Evolutionary conservation across 352 stramenopile species (phyloP), one percentile per base, ranked within the genome.

Genomic region (Phytophthora capsici): DNA sequence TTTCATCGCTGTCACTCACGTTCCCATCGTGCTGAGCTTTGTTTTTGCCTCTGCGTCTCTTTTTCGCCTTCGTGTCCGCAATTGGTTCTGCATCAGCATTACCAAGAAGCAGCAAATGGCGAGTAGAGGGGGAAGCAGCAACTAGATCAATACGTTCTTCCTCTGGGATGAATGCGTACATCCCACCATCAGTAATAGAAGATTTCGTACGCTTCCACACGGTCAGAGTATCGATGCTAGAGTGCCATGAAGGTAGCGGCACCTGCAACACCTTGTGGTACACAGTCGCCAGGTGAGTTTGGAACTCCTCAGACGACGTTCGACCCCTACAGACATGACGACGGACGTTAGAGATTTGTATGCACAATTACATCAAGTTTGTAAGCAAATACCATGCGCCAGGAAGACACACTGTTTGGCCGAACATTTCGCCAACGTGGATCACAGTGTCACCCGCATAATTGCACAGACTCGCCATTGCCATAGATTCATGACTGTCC

Each of bases 211-310:
- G 89, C 77, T 98, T 98, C 95, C 95, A 98, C 49, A 98, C 93
- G 26, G 84, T 97, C 26, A 98, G 73, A 9, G 91, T 91, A 64
- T 98, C 93, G 36, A 94, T 86, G 26, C 94, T 96, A 50, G 97
- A 97, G 61, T 98, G 82, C 95, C 95, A 98, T 38, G 90, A 97
- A 44, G 84, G 83, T 41, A 98, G 74, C 60, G 82, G 83, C 38
- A 97, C 85, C 61, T 97, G 93, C 20, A 98, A 63, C 16, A 98
- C 80, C 50, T 97, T 98, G 76, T 98, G 95, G 71, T 96, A 98
- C 46, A 98, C 87, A 13, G 86, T 84, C 16, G 89, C 89, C 22
- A 98, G 72, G 56, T 92, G 80, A 58, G 89, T 83, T 68, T 98
- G 94, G 63, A 98, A 98, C 37, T 97, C 90, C 28, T 91, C 78